These are phyloP conservation scores for Pseudocercospora pini-densiflorae DNA, from an alignment of 2,329 filamentous ascomycete genomes.

Conservation along the genomic window DNA sequence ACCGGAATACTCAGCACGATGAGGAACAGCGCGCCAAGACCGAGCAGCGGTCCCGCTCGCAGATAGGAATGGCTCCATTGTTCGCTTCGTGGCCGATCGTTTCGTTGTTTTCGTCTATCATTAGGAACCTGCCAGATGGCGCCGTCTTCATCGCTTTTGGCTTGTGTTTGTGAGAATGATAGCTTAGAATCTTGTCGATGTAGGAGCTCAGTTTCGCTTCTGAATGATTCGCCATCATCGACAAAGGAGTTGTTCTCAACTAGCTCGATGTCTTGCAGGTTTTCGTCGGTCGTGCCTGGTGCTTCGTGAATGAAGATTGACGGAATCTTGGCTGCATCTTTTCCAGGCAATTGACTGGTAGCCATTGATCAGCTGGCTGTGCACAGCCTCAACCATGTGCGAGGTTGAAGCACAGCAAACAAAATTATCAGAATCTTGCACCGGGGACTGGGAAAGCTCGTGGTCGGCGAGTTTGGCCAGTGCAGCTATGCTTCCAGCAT, in stretches of 20 bases:
- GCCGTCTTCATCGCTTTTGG: neutral
- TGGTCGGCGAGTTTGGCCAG: neutral
- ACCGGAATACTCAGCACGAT: conserved; percentile 16
- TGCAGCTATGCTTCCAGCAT: neutral
- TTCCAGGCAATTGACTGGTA: neutral
- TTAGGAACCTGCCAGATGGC: neutral
- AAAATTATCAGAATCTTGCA: neutral
- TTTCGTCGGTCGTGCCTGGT: neutral
- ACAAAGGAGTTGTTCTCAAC: neutral
- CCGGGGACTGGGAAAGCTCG: neutral
- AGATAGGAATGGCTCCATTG: conserved; percentile 4
- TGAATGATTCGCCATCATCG: neutral
- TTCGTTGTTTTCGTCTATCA: neutral
- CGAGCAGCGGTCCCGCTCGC: conserved; percentile 10
- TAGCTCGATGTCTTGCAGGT: neutral
- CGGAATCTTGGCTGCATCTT: neutral
- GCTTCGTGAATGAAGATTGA: neutral
- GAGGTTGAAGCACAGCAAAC: neutral
- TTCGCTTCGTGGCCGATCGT: neutral
- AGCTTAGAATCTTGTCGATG: neutral
- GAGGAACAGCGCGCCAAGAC: neutral
- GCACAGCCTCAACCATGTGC: neutral
- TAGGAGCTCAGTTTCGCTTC: neutral
- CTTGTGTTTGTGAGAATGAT: neutral
- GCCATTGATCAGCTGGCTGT: neutral